phyloP scores from a whole-genome alignment of 73 alveolate genomes.

The Diophrys appendiculata region DNA sequence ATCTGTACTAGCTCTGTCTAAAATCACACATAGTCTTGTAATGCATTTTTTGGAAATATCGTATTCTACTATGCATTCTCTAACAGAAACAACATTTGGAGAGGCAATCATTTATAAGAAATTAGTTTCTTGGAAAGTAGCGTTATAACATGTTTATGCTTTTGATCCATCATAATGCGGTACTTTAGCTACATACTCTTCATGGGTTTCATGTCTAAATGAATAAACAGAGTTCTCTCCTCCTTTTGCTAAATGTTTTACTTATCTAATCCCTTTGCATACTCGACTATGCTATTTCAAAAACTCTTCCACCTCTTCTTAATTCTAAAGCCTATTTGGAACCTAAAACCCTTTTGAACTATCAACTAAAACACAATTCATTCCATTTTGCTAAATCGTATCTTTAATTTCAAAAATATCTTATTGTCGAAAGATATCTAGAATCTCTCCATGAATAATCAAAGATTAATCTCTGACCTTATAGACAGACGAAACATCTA shows the following conservation, averaged over 20 bases:
- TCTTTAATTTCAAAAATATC: no score
- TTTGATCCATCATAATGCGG: not conserved
- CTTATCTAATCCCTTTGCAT: not conserved
- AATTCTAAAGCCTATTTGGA: no score
- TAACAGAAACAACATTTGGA: constrained; percentile 22
- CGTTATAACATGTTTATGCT: not conserved
- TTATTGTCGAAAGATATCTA: no score
- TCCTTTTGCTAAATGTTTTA: constrained; percentile 39
- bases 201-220: constrained; percentile 1
- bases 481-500: no score
- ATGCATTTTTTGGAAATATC: not conserved
- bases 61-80: constrained; percentile 30
- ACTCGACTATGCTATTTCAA: not conserved
- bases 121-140: not conserved
- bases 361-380: no score
- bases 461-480: no score
- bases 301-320: not conserved
- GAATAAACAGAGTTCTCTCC: constrained; percentile 40
- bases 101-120: constrained; percentile 4
- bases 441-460: no score
- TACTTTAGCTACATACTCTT: constrained; percentile 25
- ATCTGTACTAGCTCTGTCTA: constrained; percentile 21
- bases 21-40: constrained; percentile 25
- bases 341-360: no score
- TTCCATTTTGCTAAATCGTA: no score